Conservation (phyloP, 2,329 filamentous ascomycete species). For the Anthostomella pinea region DNA sequence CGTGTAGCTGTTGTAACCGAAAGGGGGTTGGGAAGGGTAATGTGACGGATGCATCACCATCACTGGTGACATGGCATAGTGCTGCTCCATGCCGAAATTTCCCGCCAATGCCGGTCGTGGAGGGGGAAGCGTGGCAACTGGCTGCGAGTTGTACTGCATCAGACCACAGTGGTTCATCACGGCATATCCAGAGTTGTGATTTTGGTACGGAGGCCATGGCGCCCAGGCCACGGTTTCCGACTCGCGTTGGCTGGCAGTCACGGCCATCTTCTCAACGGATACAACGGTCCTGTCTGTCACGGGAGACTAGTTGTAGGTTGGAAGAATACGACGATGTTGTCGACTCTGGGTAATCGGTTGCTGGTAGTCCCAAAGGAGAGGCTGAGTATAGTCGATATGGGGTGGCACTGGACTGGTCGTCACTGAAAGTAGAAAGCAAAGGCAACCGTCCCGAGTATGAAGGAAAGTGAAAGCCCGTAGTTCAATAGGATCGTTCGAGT, state of each 20-base stretch:
- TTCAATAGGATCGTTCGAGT: constrained; percentile 6
- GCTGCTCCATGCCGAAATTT: constrained; percentile 44
- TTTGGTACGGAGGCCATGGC: constrained; percentile 52
- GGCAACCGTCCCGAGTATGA: constrained; percentile 11
- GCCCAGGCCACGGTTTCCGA: constrained; percentile 49
- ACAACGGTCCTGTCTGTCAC: constrained; percentile 28
- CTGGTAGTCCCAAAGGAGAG: too few relatives aligned
- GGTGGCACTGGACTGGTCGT: too few relatives aligned
- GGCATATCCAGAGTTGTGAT: constrained; percentile 39
- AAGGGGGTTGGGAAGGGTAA: constrained; percentile 11
- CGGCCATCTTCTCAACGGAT: constrained; percentile 42
- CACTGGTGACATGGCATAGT: constrained; percentile 44
- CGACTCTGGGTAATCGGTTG: too few relatives aligned
- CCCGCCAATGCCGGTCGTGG: constrained; percentile 42
- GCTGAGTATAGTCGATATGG: too few relatives aligned
- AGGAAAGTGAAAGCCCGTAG: constrained; percentile 6
- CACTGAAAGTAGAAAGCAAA: constrained; percentile 11
- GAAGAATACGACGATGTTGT: too few relatives aligned
- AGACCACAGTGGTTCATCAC: constrained; percentile 47
- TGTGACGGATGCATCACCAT: constrained; percentile 33
- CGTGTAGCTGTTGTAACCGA: constrained; percentile 13
- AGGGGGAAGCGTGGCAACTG: constrained; percentile 36
- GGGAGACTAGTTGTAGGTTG: too few relatives aligned
- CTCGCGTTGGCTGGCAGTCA: constrained; percentile 46
- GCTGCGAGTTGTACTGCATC: constrained; percentile 48